These are phyloP conservation scores for Epicoccum nigrum DNA, from an alignment of 2,329 filamentous ascomycete species.

Conservation along the genomic window DNA sequence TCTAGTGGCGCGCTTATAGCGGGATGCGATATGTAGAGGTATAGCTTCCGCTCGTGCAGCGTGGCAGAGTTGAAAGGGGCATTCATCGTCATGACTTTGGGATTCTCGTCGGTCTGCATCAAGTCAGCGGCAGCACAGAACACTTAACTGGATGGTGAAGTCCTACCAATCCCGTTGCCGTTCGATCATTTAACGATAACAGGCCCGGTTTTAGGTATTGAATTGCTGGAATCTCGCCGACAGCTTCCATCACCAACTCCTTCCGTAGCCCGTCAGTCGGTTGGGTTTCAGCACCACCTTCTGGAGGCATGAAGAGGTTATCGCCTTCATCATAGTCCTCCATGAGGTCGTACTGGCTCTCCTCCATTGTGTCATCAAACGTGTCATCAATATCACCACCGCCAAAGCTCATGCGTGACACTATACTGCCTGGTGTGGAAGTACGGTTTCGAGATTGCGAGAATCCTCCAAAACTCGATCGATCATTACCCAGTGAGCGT, in stretches of 20 bases:
- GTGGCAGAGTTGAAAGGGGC: constrained; percentile 47
- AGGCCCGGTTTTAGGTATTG: constrained; percentile 37
- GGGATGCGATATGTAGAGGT: constrained; percentile 46
- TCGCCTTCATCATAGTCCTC: constrained; percentile 50
- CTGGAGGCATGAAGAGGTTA: constrained; percentile 44
- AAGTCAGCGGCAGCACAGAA: constrained; percentile 14
- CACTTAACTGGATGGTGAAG: not conserved
- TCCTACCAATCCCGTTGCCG: constrained; percentile 26
- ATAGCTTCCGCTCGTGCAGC: constrained; percentile 46
- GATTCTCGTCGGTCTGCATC: constrained; percentile 6
- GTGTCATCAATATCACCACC: constrained; percentile 47
- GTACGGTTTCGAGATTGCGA: constrained; percentile 55
- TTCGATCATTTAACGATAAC: constrained; percentile 30
- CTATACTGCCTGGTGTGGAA: constrained; percentile 60
- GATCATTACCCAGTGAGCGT: constrained; percentile 75
- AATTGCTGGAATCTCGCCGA: constrained; percentile 42
- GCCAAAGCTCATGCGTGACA: constrained; percentile 47
- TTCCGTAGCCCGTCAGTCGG: constrained; percentile 48
- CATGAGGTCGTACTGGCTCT: constrained; percentile 47
- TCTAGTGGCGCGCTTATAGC: constrained; percentile 43
- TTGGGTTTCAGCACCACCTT: constrained; percentile 36
- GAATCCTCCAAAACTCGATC: constrained; percentile 63
- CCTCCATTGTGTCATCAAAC: constrained; percentile 47
- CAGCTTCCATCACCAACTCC: constrained; percentile 46
- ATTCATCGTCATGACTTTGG: constrained; percentile 38